Percentiles rank a stretch among this genome's conserved stretches.
These are phyloP conservation scores for Rhynchospora pubera DNA, from an alignment of 176 grass and related monocot species.

Conservation along the genomic window DNA sequence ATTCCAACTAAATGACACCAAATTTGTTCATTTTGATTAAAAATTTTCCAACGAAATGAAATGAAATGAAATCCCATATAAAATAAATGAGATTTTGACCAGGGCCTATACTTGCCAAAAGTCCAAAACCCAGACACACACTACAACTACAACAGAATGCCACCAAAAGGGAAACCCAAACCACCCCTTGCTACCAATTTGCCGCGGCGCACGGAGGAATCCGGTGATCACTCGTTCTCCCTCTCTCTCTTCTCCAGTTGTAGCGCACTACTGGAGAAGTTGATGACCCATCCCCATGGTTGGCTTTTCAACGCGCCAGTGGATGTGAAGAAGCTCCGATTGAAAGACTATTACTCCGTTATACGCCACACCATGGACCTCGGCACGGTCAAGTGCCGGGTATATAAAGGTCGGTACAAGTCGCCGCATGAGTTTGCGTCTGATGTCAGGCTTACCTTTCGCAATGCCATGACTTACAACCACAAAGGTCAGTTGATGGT, in stretches of 20 bases:
- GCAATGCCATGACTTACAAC: constrained; percentile 63
- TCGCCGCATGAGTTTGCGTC: constrained; percentile 36
- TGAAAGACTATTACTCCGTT: constrained; percentile 58
- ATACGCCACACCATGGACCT: constrained; percentile 64
- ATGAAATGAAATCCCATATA: too few relatives aligned
- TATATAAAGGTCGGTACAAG: constrained; percentile 41
- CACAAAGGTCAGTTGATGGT: constrained; percentile 10
- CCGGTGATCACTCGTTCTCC: not conserved
- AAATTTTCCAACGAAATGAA: too few relatives aligned
- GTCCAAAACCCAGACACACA: not conserved
- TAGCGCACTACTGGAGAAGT: constrained; percentile 35
- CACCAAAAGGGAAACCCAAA: not conserved
- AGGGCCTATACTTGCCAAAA: too few relatives aligned
- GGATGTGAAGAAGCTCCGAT: constrained; percentile 55
- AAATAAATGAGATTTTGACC: too few relatives aligned
- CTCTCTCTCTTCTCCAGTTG: constrained; percentile 52
- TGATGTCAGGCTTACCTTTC: constrained; percentile 64
- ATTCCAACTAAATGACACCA: too few relatives aligned
- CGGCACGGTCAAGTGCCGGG: constrained; percentile 49
- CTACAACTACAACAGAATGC: not conserved
- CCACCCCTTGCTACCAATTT: too few relatives aligned
- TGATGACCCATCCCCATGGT: constrained; percentile 46
- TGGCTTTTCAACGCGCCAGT: constrained; percentile 68
- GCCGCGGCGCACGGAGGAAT: not conserved
- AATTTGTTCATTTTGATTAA: too few relatives aligned